Conservation (phyloP, 2,329 filamentous ascomycete genomes). For the Colletotrichum melonis region DNA sequence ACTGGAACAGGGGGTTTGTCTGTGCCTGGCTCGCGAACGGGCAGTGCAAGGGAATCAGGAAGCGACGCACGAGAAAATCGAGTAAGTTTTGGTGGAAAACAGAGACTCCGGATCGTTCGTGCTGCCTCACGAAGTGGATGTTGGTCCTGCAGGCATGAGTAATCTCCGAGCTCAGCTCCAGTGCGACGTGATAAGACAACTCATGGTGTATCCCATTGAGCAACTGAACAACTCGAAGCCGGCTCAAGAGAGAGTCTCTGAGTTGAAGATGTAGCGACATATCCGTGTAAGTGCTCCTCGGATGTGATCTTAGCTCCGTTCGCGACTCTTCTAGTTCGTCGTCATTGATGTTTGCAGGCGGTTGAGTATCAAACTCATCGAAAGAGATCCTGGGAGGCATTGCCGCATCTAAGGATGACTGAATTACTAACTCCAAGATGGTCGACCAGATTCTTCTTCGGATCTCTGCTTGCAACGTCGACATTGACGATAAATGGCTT, state of each 20-base stretch:
- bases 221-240: not conserved
- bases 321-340: conserved; percentile 39
- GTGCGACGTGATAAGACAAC: not conserved
- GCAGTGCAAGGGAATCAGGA: conserved; percentile 65
- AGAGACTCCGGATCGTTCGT: conserved; percentile 37
- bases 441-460: conserved; percentile 57
- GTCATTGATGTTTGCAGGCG: conserved; percentile 51
- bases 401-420: conserved; percentile 51
- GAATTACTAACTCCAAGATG: conserved; percentile 52
- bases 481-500: conserved; percentile 48
- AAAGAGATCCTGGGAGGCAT: conserved; percentile 52
- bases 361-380: conserved; percentile 53
- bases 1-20: conserved; percentile 56
- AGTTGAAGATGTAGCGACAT: conserved; percentile 47
- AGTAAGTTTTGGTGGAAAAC: conserved; percentile 60
- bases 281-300: conserved; percentile 43
- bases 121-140: conserved; percentile 37
- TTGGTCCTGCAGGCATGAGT: conserved; percentile 40
- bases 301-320: conserved; percentile 37
- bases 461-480: conserved; percentile 49
- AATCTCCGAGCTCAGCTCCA: conserved; percentile 46
- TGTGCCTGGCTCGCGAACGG: conserved; percentile 56
- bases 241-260: not conserved
- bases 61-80: conserved; percentile 64
- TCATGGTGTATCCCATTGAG: not conserved